These are phyloP conservation scores for Pichia sp. DNA, from an alignment of 1,139 yeast genomes.

Conservation along the genomic window DNA sequence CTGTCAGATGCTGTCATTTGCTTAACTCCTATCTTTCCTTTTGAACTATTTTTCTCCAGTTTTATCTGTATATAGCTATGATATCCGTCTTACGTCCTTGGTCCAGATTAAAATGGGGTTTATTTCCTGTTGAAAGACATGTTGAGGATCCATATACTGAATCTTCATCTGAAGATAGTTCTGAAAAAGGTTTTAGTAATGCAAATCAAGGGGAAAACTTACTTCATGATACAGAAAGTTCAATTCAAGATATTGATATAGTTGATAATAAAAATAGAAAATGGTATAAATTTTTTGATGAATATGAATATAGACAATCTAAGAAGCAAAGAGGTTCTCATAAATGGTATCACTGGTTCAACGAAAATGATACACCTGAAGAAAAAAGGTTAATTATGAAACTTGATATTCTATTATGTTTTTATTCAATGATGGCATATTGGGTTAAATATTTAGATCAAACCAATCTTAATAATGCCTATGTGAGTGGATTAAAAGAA, in stretches of 20 bases:
- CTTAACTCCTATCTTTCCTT: too few species aligned
- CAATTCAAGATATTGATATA: too few species aligned
- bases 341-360: conserved; percentile 19
- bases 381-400: conserved; percentile 51
- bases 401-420: conserved; percentile 53
- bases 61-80: too few species aligned
- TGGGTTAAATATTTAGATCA: conserved; percentile 69
- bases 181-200: too few species aligned
- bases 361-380: conserved; percentile 6
- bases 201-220: too few species aligned
- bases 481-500: conserved; percentile 60
- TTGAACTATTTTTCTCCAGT: too few species aligned
- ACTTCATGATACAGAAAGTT: too few species aligned
- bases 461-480: conserved; percentile 57
- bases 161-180: too few species aligned
- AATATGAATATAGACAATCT: conserved; percentile 17
- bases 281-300: conserved; percentile 42
- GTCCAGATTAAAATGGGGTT: not conserved
- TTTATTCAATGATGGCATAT: conserved; percentile 56
- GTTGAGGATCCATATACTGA: not conserved
- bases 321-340: conserved; percentile 6
- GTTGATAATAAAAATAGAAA: conserved; percentile 36
- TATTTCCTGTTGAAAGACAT: not conserved
- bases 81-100: too few species aligned
- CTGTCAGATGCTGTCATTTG: too few species aligned